Evolutionary conservation across 495 filamentous ascomycete genomes (phyloP).

Genomic region (Chaetomium fimeti): DNA sequence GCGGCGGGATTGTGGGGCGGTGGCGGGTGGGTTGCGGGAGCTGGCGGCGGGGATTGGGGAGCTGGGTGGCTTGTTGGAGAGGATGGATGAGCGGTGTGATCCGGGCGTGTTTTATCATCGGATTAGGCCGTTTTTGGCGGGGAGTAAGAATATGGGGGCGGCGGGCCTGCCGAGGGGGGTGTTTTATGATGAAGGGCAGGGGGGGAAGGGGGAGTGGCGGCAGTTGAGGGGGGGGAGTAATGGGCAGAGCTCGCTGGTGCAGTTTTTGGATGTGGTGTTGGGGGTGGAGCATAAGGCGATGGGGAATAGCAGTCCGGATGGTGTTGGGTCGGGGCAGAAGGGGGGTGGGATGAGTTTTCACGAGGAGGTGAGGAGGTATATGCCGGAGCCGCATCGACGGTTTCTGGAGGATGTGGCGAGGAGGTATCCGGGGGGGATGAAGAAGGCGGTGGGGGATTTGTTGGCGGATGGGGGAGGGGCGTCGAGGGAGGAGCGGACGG

Average conservation of each 20-base stretch:
- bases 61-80: slow-evolving; percentile 62
- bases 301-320: slow-evolving; percentile 73
- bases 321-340: slow-evolving; percentile 44
- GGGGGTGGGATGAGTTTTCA: slow-evolving; percentile 84
- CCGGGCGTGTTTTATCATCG: slow-evolving; percentile 89
- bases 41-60: slow-evolving; percentile 72
- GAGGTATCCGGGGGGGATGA: slow-evolving; percentile 40
- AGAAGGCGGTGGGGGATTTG: slow-evolving; percentile 20
- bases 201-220: slow-evolving; percentile 61
- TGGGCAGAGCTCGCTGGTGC: slow-evolving; percentile 90
- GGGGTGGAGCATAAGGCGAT: slow-evolving; percentile 80
- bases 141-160: slow-evolving; percentile 92
- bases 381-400: slow-evolving; percentile 80
- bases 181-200: slow-evolving; percentile 74
- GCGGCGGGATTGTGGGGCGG: too few species aligned
- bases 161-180: slow-evolving; percentile 85
- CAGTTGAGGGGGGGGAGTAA: slow-evolving; percentile 91
- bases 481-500: slow-evolving; percentile 47
- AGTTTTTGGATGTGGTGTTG: slow-evolving; percentile 91
- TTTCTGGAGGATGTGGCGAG: slow-evolving; percentile 74
- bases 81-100: slow-evolving; percentile 90
- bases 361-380: slow-evolving; percentile 85
- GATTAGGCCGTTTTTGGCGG: slow-evolving; percentile 90
- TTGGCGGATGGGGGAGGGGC: slow-evolving; percentile 56
- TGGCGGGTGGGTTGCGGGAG: slow-evolving; percentile 42